Conservation (phyloP, 257 asterid species). For the Solanum chmielewskii region DNA sequence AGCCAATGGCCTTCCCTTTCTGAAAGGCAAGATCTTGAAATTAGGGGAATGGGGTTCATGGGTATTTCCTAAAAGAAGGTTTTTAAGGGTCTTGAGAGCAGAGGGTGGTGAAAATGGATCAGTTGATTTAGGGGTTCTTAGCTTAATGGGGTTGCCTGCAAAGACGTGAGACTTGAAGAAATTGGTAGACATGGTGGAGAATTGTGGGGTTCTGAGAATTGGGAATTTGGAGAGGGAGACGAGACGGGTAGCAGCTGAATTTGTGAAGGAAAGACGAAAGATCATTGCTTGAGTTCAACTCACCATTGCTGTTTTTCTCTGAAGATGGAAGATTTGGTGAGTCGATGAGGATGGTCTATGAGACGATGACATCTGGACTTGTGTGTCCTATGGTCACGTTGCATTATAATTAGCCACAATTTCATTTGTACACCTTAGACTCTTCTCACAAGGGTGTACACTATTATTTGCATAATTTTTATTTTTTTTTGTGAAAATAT, state of each 20-base stretch:
- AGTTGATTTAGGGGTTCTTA: slow-evolving; percentile 46
- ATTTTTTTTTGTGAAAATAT: too few relatives aligned
- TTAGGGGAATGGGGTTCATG: slow-evolving; percentile 36
- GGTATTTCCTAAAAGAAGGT: slow-evolving; percentile 32
- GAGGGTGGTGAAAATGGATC: slow-evolving; percentile 68
- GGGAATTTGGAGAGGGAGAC: not conserved
- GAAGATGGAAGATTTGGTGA: not conserved
- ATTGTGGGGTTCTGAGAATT: not conserved
- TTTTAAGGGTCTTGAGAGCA: slow-evolving; percentile 57
- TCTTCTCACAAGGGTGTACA: too few relatives aligned
- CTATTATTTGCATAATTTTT: too few relatives aligned
- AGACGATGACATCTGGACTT: not conserved
- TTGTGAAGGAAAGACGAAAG: slow-evolving; percentile 2
- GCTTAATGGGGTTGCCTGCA: slow-evolving; percentile 61
- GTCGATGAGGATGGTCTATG: not conserved
- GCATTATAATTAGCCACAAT: not conserved
- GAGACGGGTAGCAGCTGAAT: not conserved
- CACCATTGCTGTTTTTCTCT: not conserved
- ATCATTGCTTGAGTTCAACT: slow-evolving; percentile 7
- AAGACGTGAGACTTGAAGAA: slow-evolving; percentile 52
- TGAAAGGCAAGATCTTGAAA: slow-evolving; percentile 75
- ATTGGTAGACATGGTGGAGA: slow-evolving; percentile 25
- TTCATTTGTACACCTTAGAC: not conserved
- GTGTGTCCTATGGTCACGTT: not conserved
- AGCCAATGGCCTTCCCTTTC: slow-evolving; percentile 75